Conservation (phyloP, 306 rosid genomes). For the Prunus kanzakura region DNA sequence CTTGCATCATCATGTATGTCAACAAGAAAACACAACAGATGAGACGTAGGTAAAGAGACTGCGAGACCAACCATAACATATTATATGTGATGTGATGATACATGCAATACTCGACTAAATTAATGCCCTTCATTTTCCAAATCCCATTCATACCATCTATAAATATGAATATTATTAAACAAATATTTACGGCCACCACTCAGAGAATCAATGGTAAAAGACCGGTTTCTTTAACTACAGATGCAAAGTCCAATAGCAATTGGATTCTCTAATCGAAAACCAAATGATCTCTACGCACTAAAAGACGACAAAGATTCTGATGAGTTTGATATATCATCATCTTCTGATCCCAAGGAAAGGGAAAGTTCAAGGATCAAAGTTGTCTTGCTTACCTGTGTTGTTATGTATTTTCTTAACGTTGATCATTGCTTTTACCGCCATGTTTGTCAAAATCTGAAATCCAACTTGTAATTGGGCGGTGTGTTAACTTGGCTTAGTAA, state of each 20-base stretch:
- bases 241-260: background rate
- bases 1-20: background rate
- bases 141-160: no score
- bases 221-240: background rate
- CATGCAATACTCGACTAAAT: background rate
- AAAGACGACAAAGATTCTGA: background rate
- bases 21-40: background rate
- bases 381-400: background rate
- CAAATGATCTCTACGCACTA: background rate
- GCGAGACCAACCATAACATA: background rate
- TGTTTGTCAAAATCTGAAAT: background rate
- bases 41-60: background rate
- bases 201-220: background rate
- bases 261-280: background rate
- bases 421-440: background rate
- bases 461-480: slow-evolving; percentile 4
- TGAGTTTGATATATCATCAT: background rate
- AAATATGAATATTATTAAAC: background rate
- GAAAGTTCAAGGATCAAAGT: background rate
- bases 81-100: background rate
- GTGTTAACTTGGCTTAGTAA: background rate
- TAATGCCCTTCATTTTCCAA: no score
- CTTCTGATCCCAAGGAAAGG: background rate
- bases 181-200: background rate
- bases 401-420: background rate